These are phyloP conservation scores for Pholiota microspora DNA, from an alignment of 768 basidiomycete genomes.

Conservation along the genomic window DNA sequence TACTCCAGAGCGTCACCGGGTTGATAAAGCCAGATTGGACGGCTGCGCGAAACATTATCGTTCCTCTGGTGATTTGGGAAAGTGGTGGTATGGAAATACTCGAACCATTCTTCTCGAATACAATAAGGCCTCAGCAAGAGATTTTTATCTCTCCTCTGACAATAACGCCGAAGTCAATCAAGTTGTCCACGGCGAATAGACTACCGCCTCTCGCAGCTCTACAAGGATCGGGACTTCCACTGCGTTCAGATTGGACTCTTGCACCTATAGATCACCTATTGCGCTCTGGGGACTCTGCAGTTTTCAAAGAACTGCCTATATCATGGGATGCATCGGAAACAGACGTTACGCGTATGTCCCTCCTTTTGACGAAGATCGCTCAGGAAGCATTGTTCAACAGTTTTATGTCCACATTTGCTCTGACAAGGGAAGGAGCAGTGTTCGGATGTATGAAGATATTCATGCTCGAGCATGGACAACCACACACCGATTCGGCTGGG, in stretches of 20 bases:
- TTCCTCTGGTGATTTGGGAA: constrained; percentile 45
- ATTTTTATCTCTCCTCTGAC: constrained; percentile 49
- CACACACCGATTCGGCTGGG: constrained; percentile 42
- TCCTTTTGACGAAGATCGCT: constrained; percentile 56
- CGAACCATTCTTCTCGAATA: constrained; percentile 57
- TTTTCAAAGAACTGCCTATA: constrained; percentile 64
- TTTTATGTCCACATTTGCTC: constrained; percentile 37
- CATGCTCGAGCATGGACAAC: constrained; percentile 90
- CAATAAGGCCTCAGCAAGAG: constrained; percentile 39
- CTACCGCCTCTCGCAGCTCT: constrained; percentile 29
- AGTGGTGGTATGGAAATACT: constrained; percentile 49
- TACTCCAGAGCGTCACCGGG: constrained; percentile 38
- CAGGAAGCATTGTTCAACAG: constrained; percentile 44
- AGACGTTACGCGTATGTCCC: constrained; percentile 67
- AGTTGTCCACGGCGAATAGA: constrained; percentile 52
- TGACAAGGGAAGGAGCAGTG: constrained; percentile 55
- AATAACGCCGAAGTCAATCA: constrained; percentile 54
- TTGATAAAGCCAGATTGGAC: constrained; percentile 43
- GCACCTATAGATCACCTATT: constrained; percentile 75
- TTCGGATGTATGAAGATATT: constrained; percentile 91
- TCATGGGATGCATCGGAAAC: constrained; percentile 80
- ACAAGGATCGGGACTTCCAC: constrained; percentile 41
- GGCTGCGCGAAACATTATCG: constrained; percentile 29
- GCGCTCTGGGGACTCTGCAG: constrained; percentile 66
- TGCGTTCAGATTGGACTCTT: constrained; percentile 64